Percentiles rank a stretch among this genome's conserved stretches.
Evolutionary conservation across 352 stramenopile species (phyloP).

Genomic region (Globisporangium paddicum): DNA sequence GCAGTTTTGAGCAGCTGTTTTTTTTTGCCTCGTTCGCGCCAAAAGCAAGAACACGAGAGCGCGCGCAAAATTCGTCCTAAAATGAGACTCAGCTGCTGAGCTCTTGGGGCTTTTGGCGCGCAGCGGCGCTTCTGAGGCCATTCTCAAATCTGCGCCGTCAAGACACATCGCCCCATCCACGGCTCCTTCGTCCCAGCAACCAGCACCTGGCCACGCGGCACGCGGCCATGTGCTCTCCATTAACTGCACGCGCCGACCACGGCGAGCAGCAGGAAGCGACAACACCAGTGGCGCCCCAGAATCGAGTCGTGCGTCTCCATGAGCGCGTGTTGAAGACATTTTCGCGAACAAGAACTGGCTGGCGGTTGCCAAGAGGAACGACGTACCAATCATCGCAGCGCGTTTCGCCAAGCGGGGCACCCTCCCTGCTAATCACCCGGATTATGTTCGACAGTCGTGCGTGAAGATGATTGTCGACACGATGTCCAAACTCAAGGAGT

Average conservation of each 20-base stretch:
- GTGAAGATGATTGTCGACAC: slow-evolving; percentile 18
- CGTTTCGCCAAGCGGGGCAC: background rate
- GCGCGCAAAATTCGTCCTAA: no score
- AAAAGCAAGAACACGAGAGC: no score
- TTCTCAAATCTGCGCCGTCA: no score
- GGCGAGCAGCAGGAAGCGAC: background rate
- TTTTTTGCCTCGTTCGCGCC: no score
- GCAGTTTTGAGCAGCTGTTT: no score
- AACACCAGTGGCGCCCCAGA: background rate
- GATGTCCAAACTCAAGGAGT: slow-evolving; percentile 15
- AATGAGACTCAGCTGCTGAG: no score
- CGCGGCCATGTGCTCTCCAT: no score
- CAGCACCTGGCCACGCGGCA: no score
- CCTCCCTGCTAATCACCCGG: background rate
- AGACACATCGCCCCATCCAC: no score
- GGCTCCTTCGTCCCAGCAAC: no score
- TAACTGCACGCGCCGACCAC: background rate
- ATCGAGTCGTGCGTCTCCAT: background rate
- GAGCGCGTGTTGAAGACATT: background rate
- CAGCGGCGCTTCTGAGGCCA: no score
- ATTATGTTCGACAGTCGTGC: background rate
- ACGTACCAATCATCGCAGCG: background rate
- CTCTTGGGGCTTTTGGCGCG: no score
- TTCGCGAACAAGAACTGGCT: background rate
- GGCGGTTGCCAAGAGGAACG: background rate